Evolutionary conservation across 352 stramenopile genomes (phyloP), one percentile per base, ranked within the genome.

Genomic region (Globisporangium megalacanthum): DNA sequence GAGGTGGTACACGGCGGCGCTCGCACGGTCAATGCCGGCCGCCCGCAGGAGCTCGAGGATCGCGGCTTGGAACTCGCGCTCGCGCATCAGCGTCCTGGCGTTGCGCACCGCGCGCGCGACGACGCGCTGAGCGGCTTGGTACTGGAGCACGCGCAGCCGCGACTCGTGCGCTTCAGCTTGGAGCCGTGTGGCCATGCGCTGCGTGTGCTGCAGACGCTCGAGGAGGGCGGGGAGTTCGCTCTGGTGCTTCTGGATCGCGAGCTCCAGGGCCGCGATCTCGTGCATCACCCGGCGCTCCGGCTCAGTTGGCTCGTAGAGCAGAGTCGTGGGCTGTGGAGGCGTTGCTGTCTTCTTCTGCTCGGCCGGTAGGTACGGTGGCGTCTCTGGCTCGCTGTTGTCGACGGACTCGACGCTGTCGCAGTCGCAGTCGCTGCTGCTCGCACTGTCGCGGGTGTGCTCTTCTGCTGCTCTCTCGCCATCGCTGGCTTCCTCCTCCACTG

Each of bases 21-120:
- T 85, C 36, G 72, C 75, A 2, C 68, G 66, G 58, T 87, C 77
- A 35, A 87, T 77, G 13, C 56, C 64, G 0, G 58, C 57, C 17
- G 75, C 77, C 9, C 75, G 73, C 42, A 74, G 62, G 19, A 87
- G 64, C 65, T 87, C 77, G 25, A 87, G 49, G 25, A 87, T 83
- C 25, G 77, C 74, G 20, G 75, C 72, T 61, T 83, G 77, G 57
- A 78, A 85, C 60, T 87, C 77, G 36, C 76, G 63, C 60, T 81
- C 70, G 13, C 62, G 47, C 57, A 87, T 80, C 52, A 74, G 68
- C 54, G 64, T 50, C 19, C 63, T 66, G 8, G 68, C 68, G 0
- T 59, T 61, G 22, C 69, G 67, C 62, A 84, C 67, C 11, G 76
- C 66, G 48, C 76, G 73, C n/a, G 64, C 45, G 37, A 86, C 73